phyloP scores from a whole-genome alignment of 129 eudicot species.

The Chrysanthemum makinoi region DNA sequence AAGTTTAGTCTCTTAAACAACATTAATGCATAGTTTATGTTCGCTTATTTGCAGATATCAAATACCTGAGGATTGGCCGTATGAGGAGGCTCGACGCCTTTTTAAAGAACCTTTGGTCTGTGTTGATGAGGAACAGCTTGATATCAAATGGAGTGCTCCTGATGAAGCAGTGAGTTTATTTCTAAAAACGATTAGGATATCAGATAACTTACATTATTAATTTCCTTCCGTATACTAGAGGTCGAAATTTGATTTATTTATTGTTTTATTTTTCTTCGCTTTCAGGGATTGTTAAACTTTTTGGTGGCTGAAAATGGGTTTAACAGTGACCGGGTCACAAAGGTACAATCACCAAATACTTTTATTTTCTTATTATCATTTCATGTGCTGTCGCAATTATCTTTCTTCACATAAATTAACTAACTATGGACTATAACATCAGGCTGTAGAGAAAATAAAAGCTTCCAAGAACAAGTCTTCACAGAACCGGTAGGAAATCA shows the following conservation, averaged over 20 bases:
- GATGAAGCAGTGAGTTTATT: constrained; percentile 78
- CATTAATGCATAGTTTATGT: neutral
- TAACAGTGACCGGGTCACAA: constrained; percentile 77
- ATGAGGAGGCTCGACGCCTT: constrained; percentile 80
- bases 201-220: neutral
- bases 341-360: constrained; percentile 38
- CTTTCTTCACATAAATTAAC: neutral
- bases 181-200: neutral
- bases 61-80: constrained; percentile 93
- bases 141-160: constrained; percentile 86
- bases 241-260: neutral
- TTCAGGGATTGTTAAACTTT: constrained; percentile 79
- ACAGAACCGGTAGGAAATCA: constrained; percentile 70
- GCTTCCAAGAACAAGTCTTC: constrained; percentile 86
- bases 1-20: neutral
- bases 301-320: constrained; percentile 94
- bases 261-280: constrained; percentile 5
- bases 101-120: constrained; percentile 82
- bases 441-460: constrained; percentile 90
- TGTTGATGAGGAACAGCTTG: constrained; percentile 63
- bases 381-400: neutral
- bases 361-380: neutral
- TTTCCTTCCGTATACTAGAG: neutral
- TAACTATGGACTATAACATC: constrained; percentile 14
- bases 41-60: constrained; percentile 53